These are phyloP conservation scores for Pyrus hybrid DNA, from an alignment of 331 rosid species.

Conservation along the genomic window DNA sequence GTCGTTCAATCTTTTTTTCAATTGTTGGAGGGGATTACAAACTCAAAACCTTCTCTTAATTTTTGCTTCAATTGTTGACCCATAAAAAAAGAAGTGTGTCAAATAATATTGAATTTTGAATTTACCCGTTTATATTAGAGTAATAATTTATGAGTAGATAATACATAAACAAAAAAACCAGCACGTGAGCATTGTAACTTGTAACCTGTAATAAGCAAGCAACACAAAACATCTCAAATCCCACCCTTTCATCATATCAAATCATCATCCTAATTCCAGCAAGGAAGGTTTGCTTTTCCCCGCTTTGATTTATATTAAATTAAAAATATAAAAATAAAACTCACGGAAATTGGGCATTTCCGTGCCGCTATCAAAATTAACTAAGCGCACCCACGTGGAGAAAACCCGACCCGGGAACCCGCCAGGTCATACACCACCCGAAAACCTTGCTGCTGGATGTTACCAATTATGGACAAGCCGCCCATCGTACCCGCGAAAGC, in stretches of 20 bases:
- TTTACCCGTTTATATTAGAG: not conserved
- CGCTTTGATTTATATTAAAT: not conserved
- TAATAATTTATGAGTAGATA: not conserved
- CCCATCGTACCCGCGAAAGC: conserved; percentile 71
- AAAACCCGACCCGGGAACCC: conserved; percentile 69
- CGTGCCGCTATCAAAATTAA: not conserved
- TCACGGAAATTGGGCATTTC: not conserved
- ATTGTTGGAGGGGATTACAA: too few species aligned
- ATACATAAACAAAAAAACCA: not conserved
- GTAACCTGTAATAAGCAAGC: not conserved
- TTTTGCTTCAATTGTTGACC: too few species aligned
- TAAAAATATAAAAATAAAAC: not conserved
- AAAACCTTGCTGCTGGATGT: conserved; percentile 88
- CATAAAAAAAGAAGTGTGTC: not conserved
- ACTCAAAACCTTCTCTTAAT: too few species aligned
- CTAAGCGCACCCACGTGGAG: conserved; percentile 68
- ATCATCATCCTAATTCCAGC: not conserved
- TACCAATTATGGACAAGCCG: conserved; percentile 76
- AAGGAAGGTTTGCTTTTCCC: not conserved
- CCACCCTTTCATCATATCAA: not conserved
- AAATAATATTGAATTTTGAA: not conserved
- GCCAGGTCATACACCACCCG: conserved; percentile 71
- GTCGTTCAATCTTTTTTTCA: too few species aligned
- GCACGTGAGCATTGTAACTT: not conserved
- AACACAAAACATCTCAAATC: not conserved